Percentiles rank a stretch among this genome's conserved stretches.
Evolutionary conservation across 2,329 filamentous ascomycete species (phyloP).

Genomic region (Arthrobotrys sinensis): DNA sequence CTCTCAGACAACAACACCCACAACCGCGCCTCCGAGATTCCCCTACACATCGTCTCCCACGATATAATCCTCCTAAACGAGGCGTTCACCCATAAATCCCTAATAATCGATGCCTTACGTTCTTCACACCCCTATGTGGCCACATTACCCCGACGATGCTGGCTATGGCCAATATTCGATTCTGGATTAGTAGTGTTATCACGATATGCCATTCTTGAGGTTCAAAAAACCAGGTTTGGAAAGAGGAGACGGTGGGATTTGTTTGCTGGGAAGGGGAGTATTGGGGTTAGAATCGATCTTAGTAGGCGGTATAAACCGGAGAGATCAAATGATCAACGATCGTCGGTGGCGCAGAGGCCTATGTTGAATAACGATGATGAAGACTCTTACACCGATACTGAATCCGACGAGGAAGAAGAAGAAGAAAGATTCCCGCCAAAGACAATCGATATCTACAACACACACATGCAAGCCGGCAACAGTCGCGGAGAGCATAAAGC

Average conservation of each 20-base stretch:
- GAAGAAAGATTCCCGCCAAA: conserved; percentile 43
- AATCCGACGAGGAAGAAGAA: conserved; percentile 16
- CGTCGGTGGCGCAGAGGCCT: conserved; percentile 24
- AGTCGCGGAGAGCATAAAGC: conserved; percentile 43
- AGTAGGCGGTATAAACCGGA: conserved; percentile 50
- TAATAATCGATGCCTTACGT: conserved; percentile 53
- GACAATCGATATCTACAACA: conserved; percentile 58
- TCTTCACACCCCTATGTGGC: conserved; percentile 54
- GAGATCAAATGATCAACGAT: background rate
- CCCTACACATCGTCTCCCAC: conserved; percentile 43
- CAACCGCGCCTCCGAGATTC: conserved; percentile 50
- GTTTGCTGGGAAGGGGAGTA: conserved; percentile 48
- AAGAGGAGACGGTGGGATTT: conserved; percentile 53
- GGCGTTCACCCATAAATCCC: conserved; percentile 46
- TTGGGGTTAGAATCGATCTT: conserved; percentile 50
- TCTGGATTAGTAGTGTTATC: conserved; percentile 52
- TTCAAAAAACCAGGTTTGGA: conserved; percentile 46
- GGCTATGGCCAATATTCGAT: conserved; percentile 58
- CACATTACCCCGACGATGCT: conserved; percentile 52
- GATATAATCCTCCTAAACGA: conserved; percentile 57
- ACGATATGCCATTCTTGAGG: conserved; percentile 55
- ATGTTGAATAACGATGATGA: conserved; percentile 29
- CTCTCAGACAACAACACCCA: conserved; percentile 57
- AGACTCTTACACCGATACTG: conserved; percentile 18
- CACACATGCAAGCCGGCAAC: conserved; percentile 55